Conservation (phyloP, 257 asterid species). For the Penstemon barbatus region DNA sequence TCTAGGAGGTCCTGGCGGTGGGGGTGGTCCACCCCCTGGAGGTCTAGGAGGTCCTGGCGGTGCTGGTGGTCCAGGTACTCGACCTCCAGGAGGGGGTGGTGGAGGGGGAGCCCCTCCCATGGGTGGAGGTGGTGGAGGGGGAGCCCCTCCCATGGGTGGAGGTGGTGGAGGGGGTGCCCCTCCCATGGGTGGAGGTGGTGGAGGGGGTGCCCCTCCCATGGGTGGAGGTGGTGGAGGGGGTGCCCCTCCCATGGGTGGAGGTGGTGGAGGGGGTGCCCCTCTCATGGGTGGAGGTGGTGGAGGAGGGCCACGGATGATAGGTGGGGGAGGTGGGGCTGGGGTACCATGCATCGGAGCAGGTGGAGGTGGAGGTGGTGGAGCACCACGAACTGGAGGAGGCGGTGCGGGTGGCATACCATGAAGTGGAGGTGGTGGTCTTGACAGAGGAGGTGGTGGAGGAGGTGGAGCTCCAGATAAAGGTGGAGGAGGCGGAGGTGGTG, state of each 20-base stretch:
- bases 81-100: slow-evolving; percentile 55
- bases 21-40: slow-evolving; percentile 31
- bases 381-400: slow-evolving; percentile 44
- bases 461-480: slow-evolving; percentile 19
- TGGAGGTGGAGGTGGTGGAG: slow-evolving; percentile 52
- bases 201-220: slow-evolving; percentile 45
- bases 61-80: slow-evolving; percentile 52
- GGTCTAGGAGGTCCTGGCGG: slow-evolving; percentile 45
- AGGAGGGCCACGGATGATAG: slow-evolving; percentile 37
- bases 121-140: slow-evolving; percentile 47
- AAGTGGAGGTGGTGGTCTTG: not conserved
- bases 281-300: slow-evolving; percentile 44
- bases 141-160: slow-evolving; percentile 28
- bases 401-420: slow-evolving; percentile 45
- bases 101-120: slow-evolving; percentile 47
- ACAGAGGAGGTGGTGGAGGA: slow-evolving; percentile 27
- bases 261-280: slow-evolving; percentile 39
- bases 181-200: slow-evolving; percentile 44
- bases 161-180: slow-evolving; percentile 58
- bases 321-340: slow-evolving; percentile 58
- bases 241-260: slow-evolving; percentile 36
- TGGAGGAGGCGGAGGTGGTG: slow-evolving; percentile 23
- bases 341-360: slow-evolving; percentile 42
- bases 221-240: slow-evolving; percentile 51
- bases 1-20: slow-evolving; percentile 34